Base-by-base conservation (phyloP, 371 early-diverging fungal genomes). In the Mucor piriformis region DNA sequence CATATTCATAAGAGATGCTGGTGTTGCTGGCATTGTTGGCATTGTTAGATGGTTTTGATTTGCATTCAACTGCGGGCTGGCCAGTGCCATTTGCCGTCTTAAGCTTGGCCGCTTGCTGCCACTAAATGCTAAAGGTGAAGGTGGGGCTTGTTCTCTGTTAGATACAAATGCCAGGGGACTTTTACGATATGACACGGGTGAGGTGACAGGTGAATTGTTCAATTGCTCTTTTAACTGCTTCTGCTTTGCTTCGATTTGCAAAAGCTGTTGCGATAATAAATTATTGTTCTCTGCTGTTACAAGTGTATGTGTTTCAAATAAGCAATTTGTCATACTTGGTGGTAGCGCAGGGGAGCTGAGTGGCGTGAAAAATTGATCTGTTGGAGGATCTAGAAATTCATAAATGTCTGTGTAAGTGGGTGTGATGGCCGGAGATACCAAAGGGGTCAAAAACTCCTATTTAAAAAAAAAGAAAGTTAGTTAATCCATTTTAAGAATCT, bases 371-470 rank as follows among this genome's bases (percentile, higher is more conserved):
- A 66, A 66, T n/a, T 82, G 72, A n/a, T 69, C 72, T 43, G 68
- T 69, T 3, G 54, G 27, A 7, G 61, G 40, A 29, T 54, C 54
- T 48, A 47, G 25, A 47, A 54, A 61, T n/a, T 61, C 35, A 11
- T 54, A 54, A 29, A 49, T 50, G 3, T 61, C 61, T 8, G 38
- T 29, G 59, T 76, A 82, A 32, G 77, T 79, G 10, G 83, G 86
- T n/a, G 83, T 81, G 64, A 85, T 82, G 6, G 83, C 83, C 4
- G 86, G 85, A 1, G 86, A 85, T 35, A 85, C 77, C 53, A 85
- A 69, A 3, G 86, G 86, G 6, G 83, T 81, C 27, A 77, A 66
- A 54, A 74, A 72, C 24, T 67, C 72, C 77, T 77, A 67, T 48
- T 53, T 1, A 50, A 59, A 38, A 35, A 20, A 40, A 16, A 40